Evolutionary conservation across 2,329 filamentous ascomycete genomes (phyloP).

Genomic region (Pestalotiopsis sp.): DNA sequence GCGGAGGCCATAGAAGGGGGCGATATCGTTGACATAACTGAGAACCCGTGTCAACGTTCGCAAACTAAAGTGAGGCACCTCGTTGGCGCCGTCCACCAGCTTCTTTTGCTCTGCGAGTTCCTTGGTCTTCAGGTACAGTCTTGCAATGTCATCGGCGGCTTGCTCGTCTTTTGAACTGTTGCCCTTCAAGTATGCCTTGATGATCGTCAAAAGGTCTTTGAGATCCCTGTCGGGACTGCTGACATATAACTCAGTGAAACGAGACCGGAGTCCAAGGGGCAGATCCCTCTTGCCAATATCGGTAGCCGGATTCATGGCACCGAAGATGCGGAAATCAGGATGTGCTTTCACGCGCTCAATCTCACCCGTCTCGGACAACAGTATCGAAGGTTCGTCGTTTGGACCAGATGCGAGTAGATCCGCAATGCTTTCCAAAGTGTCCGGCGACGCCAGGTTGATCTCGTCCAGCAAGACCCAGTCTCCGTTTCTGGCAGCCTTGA

Average conservation of each 20-base stretch:
- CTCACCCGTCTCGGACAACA: constrained; percentile 91
- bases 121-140: constrained; percentile 88
- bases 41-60: constrained; percentile 89
- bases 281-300: constrained; percentile 96
- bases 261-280: constrained; percentile 82
- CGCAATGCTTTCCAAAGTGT: constrained; percentile 91
- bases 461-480: constrained; percentile 98
- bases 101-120: constrained; percentile 77
- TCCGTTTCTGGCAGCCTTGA: constrained; percentile 93
- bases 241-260: constrained; percentile 96
- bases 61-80: constrained; percentile 96
- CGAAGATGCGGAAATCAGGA: constrained; percentile 92
- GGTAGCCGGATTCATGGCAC: constrained; percentile 98
- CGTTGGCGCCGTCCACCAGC: constrained; percentile 91
- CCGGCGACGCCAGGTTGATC: constrained; percentile 93
- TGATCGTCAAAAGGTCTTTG: constrained; percentile 84
- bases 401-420: constrained; percentile 79
- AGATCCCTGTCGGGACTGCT: constrained; percentile 85
- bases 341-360: constrained; percentile 89
- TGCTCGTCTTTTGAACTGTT: constrained; percentile 72
- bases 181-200: constrained; percentile 82
- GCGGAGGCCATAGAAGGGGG: constrained; percentile 80
- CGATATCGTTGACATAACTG: constrained; percentile 84
- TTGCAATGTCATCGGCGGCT: constrained; percentile 78
- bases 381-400: constrained; percentile 74